Conservation (phyloP, 768 basidiomycete species). For the Tulasnella sp. region DNA sequence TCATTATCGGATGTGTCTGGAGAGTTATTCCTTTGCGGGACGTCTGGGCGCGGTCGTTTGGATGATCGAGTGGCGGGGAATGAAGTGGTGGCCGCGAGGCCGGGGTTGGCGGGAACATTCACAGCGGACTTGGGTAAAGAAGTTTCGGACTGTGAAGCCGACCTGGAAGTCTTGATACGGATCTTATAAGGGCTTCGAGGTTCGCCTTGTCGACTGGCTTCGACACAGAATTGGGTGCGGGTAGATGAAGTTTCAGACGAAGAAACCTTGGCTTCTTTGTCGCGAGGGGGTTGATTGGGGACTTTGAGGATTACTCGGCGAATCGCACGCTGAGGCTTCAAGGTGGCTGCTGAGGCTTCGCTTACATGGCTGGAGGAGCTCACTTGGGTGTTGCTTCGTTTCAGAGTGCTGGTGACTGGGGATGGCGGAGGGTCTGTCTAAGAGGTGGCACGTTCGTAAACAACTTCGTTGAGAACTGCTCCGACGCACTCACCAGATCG, state of each 20-base stretch:
- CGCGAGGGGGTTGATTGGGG: background rate
- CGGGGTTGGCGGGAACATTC: background rate
- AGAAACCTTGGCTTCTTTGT: background rate
- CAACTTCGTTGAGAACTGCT: background rate
- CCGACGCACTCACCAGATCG: background rate
- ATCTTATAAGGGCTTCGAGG: background rate
- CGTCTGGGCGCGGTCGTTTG: background rate
- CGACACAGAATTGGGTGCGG: background rate
- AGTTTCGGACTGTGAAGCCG: background rate
- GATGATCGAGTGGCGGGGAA: background rate
- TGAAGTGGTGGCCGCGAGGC: background rate
- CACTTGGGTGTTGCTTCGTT: background rate
- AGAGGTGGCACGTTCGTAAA: background rate
- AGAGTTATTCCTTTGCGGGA: background rate
- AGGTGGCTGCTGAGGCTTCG: background rate
- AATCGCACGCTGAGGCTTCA: background rate
- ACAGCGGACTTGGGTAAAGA: background rate
- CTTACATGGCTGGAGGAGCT: background rate
- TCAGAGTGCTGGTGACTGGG: background rate
- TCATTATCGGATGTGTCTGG: slow-evolving; percentile 1
- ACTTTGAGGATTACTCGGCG: background rate
- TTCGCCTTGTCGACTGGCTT: background rate
- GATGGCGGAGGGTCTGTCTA: slow-evolving; percentile 5
- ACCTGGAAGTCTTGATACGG: background rate
- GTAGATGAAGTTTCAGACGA: background rate